phyloP scores from a whole-genome alignment of 805 yeast species.

The Wickerhamomyces chaumierensis region DNA sequence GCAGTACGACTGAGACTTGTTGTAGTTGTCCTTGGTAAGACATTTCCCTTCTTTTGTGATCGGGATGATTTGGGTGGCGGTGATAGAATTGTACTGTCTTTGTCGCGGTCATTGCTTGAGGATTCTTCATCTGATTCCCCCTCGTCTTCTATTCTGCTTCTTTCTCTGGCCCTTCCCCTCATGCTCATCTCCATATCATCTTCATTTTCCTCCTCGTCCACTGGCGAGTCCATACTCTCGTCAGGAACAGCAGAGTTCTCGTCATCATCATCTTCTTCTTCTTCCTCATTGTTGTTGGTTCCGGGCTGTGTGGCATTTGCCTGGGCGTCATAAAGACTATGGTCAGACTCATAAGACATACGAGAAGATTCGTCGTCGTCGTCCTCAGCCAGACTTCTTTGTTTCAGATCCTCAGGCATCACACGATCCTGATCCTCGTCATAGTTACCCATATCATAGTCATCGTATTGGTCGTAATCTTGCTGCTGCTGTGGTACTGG shows the following conservation, averaged over 20 bases:
- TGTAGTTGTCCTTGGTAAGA: too few relatives aligned
- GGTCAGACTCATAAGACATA: background rate
- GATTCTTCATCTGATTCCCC: background rate
- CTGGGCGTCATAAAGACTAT: background rate
- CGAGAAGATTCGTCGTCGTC: background rate
- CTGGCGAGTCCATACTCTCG: constrained; percentile 2
- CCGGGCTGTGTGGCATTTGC: background rate
- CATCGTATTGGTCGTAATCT: too few relatives aligned
- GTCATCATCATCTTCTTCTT: background rate
- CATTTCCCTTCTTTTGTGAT: too few relatives aligned
- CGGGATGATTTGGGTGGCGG: too few relatives aligned
- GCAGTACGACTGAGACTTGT: background rate
- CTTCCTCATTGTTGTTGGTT: constrained; percentile 6
- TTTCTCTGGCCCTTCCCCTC: background rate
- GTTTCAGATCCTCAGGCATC: too few relatives aligned
- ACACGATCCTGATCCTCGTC: too few relatives aligned
- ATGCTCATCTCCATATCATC: background rate
- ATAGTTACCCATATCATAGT: too few relatives aligned
- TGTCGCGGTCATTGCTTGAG: background rate
- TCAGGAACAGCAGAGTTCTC: background rate
- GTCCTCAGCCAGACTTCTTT: too few relatives aligned
- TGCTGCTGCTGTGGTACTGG: too few relatives aligned
- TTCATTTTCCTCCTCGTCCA: constrained; percentile 1
- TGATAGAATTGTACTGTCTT: background rate
- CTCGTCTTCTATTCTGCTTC: constrained; percentile 2